phyloP scores from a whole-genome alignment of 495 filamentous ascomycete species.

The Glutinoglossum americanum region DNA sequence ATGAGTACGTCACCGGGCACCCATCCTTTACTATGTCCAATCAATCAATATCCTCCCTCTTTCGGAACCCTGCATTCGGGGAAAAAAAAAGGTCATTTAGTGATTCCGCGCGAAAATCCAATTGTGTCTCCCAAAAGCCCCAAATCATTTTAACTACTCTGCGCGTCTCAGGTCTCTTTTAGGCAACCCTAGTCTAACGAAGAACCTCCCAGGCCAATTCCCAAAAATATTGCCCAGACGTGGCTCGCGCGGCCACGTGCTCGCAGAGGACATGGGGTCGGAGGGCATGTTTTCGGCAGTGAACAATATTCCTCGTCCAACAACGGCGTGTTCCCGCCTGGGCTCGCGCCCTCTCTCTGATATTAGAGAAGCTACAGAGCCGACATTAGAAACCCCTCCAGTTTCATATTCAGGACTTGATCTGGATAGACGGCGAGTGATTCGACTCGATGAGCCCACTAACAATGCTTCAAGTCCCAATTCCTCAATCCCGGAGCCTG shows the following conservation, averaged over 20 bases:
- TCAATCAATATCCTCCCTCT: neutral
- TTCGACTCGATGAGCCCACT: too few species aligned
- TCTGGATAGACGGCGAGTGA: neutral
- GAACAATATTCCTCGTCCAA: neutral
- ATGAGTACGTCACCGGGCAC: neutral
- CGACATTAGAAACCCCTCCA: neutral
- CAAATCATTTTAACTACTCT: neutral
- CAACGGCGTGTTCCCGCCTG: neutral
- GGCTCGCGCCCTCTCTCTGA: conserved; percentile 1
- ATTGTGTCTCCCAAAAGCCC: neutral
- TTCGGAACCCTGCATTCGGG: neutral
- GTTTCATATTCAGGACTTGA: neutral
- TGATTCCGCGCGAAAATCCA: too few species aligned
- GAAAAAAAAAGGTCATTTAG: too few species aligned
- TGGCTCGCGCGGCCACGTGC: neutral
- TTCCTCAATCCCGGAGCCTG: neutral
- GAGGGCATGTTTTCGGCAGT: neutral
- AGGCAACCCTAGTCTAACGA: too few species aligned
- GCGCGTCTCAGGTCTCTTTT: neutral
- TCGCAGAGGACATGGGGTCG: neutral
- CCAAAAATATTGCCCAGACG: neutral
- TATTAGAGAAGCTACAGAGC: conserved; percentile 3
- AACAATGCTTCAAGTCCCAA: neutral
- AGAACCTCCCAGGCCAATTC: neutral
- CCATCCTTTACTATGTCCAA: neutral